phyloP scores from a whole-genome alignment of 768 basidiomycete species.

The Tulasnella sp. region DNA sequence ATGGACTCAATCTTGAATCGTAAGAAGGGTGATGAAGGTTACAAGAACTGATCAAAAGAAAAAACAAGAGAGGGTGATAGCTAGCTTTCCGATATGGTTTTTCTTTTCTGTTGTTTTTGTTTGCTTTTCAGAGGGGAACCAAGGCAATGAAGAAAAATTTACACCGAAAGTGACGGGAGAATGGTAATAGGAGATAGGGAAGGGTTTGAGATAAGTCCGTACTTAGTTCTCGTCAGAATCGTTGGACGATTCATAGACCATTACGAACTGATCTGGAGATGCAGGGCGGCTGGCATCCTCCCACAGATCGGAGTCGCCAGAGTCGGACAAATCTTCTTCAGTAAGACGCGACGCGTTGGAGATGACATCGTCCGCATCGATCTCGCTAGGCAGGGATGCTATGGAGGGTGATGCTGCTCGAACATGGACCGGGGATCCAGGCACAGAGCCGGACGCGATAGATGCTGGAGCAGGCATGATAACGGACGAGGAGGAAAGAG shows the following conservation, averaged over 20 bases:
- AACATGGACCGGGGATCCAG: background rate
- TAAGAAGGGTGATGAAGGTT: too few species aligned
- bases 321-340: background rate
- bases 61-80: background rate
- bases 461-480: constrained; percentile 45
- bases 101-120: background rate
- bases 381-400: constrained; percentile 1
- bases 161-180: background rate
- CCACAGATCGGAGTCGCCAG: constrained; percentile 3
- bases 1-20: too few species aligned
- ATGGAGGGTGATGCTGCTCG: background rate
- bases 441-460: background rate
- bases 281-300: background rate
- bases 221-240: background rate
- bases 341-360: background rate
- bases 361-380: background rate
- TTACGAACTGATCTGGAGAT: constrained; percentile 10
- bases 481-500: constrained; percentile 54
- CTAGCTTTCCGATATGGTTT: background rate
- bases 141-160: background rate
- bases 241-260: constrained; percentile 8
- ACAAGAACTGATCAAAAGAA: too few species aligned
- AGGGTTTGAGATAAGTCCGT: background rate
- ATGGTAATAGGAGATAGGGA: background rate
- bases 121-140: background rate